Percentiles rank a stretch among this genome's conserved stretches.
These are phyloP conservation scores for Xylaria hypoxylon DNA, from an alignment of 2,329 filamentous ascomycete species.

Conservation along the genomic window DNA sequence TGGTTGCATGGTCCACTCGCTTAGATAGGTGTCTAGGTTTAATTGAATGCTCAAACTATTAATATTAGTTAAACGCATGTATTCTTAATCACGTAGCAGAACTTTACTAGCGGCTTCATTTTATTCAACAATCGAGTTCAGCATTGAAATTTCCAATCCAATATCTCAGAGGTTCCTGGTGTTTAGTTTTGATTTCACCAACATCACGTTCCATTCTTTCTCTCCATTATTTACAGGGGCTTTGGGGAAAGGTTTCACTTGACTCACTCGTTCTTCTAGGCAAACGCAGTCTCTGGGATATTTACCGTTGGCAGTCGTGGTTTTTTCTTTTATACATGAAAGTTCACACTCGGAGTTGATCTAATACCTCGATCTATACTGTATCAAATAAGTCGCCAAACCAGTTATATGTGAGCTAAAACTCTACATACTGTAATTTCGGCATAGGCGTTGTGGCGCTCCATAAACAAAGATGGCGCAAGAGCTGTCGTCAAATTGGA, in stretches of 20 bases:
- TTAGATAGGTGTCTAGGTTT: neutral
- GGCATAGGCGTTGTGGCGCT: slow-evolving; percentile 3
- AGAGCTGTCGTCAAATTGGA: slow-evolving; percentile 78
- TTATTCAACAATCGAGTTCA: neutral
- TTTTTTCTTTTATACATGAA: neutral
- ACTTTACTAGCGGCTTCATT: neutral
- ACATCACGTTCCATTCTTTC: neutral
- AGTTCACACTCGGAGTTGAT: neutral
- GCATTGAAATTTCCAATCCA: slow-evolving; percentile 4
- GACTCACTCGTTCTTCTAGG: neutral
- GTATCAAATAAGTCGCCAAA: slow-evolving; percentile 4
- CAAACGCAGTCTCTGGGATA: neutral
- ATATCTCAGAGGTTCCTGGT: neutral
- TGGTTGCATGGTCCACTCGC: slow-evolving; percentile 35
- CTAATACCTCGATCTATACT: neutral
- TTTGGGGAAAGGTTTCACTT: neutral
- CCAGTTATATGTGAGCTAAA: neutral
- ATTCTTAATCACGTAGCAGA: neutral
- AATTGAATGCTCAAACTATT: too few species aligned
- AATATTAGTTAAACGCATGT: slow-evolving; percentile 3
- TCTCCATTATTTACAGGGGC: neutral
- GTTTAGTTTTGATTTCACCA: neutral
- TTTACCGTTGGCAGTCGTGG: neutral
- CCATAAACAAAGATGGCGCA: slow-evolving; percentile 54
- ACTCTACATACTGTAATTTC: slow-evolving; percentile 8